Base-by-base conservation (phyloP, 768 basidiomycete species). In the Asterophora parasitica region DNA sequence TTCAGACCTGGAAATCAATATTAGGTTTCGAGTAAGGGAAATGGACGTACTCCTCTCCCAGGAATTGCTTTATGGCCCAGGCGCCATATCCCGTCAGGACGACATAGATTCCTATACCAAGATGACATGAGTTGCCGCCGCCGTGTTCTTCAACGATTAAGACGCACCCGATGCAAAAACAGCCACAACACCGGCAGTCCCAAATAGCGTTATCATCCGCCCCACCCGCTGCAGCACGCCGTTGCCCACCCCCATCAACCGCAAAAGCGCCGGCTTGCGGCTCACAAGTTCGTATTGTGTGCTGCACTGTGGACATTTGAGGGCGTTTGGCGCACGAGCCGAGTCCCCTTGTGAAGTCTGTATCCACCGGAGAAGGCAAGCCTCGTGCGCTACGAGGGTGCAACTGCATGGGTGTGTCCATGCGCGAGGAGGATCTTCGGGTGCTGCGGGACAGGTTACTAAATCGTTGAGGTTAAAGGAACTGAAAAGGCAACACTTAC, bases 361-460 rank as follows among this genome's bases (percentile, higher is more conserved):
- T 32, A 91, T 87, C 88, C 88, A 91, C 53, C 81, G 78, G 27
- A 89, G 73, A 12, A 91, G 77, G 65, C 88, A 91, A 0, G 78
- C 67, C 60, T 90, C 85, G 63, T 90, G 88, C 2, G 88, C 88
- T 33, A 91, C 70, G 32, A 91, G 75, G 0, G 88, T 88, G 58
- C 88, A 91, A 39, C 68, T 80, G 63, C 88, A 91, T 2, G 88
- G 88, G 56, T 91, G 88, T 0, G 81, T 82, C 87, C 88, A 91
- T 45, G 68, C 62, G 30, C 74, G 69, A 10, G 78, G 76, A 5
- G 79, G 77, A 9, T 71, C 64, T 35, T 73, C 73, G 36, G 68
- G 69, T 32, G 62, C 74, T 79, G 39, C 26, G 41, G 38, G 28
- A 31, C 10, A 43, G 34, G 30, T 19, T 15, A 40, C n/a, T 19